Conservation (phyloP, 148 eudicot genomes). For the Pharnaceum exiguum region DNA sequence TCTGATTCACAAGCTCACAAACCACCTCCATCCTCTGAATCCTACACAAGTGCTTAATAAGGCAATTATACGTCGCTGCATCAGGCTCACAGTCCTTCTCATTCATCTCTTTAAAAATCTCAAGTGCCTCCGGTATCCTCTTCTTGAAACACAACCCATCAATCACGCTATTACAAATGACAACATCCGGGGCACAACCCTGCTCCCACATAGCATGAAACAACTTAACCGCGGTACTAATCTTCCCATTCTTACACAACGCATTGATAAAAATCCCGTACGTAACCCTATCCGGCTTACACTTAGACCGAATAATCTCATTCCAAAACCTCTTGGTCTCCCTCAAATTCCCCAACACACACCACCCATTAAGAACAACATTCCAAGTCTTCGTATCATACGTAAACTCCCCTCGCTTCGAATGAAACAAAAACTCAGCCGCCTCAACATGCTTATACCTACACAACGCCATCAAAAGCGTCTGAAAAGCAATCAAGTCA, state of each 20-base stretch:
- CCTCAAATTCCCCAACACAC: conserved; percentile 56
- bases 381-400: conserved; percentile 68
- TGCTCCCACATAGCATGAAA: conserved; percentile 61
- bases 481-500: conserved; percentile 58
- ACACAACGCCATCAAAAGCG: conserved; percentile 59
- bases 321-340: conserved; percentile 85
- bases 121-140: conserved; percentile 63
- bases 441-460: conserved; percentile 72
- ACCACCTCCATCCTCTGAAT: conserved; percentile 60
- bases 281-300: conserved; percentile 54
- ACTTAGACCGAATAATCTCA: conserved; percentile 45
- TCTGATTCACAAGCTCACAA: conserved; percentile 48
- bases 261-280: conserved; percentile 70
- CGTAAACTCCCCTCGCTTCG: conserved; percentile 39
- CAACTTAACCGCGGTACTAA: conserved; percentile 47
- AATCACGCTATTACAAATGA: conserved; percentile 61
- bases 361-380: conserved; percentile 84
- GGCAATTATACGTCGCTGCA: conserved; percentile 62
- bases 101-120: conserved; percentile 48
- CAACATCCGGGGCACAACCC: conserved; percentile 58
- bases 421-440: conserved; percentile 64
- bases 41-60: conserved; percentile 69
- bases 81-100: conserved; percentile 47
- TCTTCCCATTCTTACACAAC: conserved; percentile 64
- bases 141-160: conserved; percentile 85